Conservation (phyloP, 2,329 filamentous ascomycete genomes). For the Zymoseptoria crescenta region DNA sequence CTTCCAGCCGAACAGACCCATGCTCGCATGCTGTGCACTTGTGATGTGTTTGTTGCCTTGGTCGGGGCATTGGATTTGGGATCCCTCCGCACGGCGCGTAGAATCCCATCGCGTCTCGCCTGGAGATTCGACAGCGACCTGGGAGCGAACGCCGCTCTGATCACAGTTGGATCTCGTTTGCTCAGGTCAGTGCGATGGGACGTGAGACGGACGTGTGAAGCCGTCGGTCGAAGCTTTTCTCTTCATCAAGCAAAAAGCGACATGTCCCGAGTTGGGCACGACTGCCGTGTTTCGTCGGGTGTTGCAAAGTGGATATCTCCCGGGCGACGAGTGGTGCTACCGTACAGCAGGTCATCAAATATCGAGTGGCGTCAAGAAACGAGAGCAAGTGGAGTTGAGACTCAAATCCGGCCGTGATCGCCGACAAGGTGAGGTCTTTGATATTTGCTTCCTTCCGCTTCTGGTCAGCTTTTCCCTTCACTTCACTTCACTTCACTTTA, state of each 20-base stretch:
- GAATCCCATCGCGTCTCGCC: too few relatives aligned
- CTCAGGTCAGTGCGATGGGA: too few relatives aligned
- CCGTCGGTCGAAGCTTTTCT: too few relatives aligned
- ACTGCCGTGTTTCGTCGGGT: not conserved
- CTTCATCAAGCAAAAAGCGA: too few relatives aligned
- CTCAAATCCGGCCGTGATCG: not conserved
- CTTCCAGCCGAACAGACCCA: not conserved
- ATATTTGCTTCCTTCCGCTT: not conserved
- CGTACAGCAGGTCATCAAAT: not conserved
- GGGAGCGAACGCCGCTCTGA: too few relatives aligned
- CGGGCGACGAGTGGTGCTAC: not conserved
- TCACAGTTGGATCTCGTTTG: too few relatives aligned
- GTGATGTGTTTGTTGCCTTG: too few relatives aligned
- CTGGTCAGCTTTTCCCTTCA: not conserved
- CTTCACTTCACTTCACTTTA: not conserved
- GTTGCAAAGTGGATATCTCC: not conserved
- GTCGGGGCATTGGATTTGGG: too few relatives aligned
- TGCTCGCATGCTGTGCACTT: not conserved
- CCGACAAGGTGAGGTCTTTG: not conserved
- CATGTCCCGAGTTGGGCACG: not conserved
- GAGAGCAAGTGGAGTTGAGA: not conserved
- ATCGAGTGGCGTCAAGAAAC: not conserved
- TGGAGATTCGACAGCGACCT: too few relatives aligned
- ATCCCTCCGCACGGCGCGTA: too few relatives aligned
- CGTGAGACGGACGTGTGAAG: too few relatives aligned